A percentile compares a stretch with the other conserved stretches of the same genome.
Conservation (phyloP, 345 rosid genomes). For the Aegle marmelos region DNA sequence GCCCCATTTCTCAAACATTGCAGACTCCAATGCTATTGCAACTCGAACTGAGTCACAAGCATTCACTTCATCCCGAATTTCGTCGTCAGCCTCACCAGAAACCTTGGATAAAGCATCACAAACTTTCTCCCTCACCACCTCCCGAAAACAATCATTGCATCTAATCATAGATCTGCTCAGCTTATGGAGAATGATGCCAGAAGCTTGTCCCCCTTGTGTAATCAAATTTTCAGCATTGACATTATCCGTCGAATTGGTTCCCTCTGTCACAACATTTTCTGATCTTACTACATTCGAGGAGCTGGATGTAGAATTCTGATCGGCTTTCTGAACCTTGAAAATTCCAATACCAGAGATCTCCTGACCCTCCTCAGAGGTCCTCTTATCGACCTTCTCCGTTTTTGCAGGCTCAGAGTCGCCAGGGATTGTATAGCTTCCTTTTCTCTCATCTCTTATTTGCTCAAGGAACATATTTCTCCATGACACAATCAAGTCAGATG, state of each 20-base stretch:
- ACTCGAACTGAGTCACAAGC: slow-evolving; percentile 41
- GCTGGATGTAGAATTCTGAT: neutral
- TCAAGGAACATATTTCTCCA: too few relatives aligned
- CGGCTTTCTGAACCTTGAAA: neutral
- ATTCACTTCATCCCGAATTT: slow-evolving; percentile 23
- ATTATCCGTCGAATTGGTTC: neutral
- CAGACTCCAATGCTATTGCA: slow-evolving; percentile 42
- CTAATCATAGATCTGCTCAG: slow-evolving; percentile 21
- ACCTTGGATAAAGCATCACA: slow-evolving; percentile 44
- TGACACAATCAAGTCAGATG: too few relatives aligned
- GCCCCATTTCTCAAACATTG: slow-evolving; percentile 42
- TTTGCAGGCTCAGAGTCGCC: neutral
- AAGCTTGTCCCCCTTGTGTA: neutral
- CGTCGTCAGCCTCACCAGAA: slow-evolving; percentile 31
- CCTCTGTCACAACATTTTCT: neutral
- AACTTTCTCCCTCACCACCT: slow-evolving; percentile 39
- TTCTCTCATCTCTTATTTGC: too few relatives aligned
- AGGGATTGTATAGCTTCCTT: slow-evolving; percentile 7
- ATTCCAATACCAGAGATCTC: neutral
- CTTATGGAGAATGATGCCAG: slow-evolving; percentile 14
- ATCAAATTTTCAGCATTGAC: neutral
- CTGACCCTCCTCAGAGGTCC: neutral
- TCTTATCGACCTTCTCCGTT: neutral
- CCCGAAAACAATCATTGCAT: slow-evolving; percentile 40
- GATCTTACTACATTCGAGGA: neutral